Base-by-base conservation (phyloP, 768 basidiomycete genomes). In the Strobilomyces dryophilus region DNA sequence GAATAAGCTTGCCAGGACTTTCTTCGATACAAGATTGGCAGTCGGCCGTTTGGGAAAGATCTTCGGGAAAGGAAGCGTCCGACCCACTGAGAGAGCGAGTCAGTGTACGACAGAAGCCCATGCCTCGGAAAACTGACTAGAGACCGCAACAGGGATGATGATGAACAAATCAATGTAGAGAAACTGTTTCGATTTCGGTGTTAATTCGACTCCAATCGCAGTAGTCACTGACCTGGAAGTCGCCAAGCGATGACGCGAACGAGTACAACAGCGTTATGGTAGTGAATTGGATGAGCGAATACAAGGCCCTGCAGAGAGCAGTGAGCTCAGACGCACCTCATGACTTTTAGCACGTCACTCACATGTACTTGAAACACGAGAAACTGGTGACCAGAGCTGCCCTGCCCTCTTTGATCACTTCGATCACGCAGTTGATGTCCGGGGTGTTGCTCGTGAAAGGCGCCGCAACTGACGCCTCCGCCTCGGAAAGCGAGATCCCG, bases 281-380 rank as follows among this genome's bases (percentile, higher is more conserved):
- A n/a, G 95, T 98, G 67, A 99, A 99, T 68, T 99, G 97, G 48
- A 99, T 99, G 60, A 99, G 78, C 12, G 97, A 99, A 71, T 98
- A 99, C 41, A 99, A 71, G 0, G 97, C 97, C 95, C 95, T 98
- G 61, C 17, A 58, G 35, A 40, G 49, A 49, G 46, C 47, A 58
- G 35, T 42, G 49, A 49, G 46, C 47, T 66, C 39, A 58, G 60
- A 32, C 27, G 7, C 21, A 26, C 42, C 21, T 31, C 29, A 11
- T n/a, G 20, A 46, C 39, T 20, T 43, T 29, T 37, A 34, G 37
- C 14, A 42, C 31, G 15, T 5, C 34, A 76, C 91, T 70, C 61
- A 95, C 95, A 99, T 99, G 65, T 98, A 99, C 72, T 99, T 99
- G 84, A 99, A 99, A 73, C 95, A 98, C 60, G 93, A 95, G 72